Percentiles rank a stretch among this genome's conserved stretches.
phyloP scores from a whole-genome alignment of 1,284 basidiomycete species.

The Grifola frondosa region DNA sequence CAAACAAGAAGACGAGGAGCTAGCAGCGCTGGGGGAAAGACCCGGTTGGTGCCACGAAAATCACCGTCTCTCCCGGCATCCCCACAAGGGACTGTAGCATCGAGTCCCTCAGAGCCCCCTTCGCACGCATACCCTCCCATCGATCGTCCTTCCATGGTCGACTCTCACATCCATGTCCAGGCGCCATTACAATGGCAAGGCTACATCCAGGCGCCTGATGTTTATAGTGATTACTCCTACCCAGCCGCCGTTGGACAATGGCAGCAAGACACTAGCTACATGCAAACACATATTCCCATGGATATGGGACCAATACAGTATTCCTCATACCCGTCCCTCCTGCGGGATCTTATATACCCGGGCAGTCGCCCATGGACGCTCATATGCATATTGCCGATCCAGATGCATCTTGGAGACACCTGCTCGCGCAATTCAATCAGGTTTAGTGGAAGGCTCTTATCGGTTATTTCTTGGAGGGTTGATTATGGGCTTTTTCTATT shows the following conservation, averaged over 20 bases:
- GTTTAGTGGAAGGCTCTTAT: too few relatives aligned
- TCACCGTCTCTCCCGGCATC: slow-evolving; percentile 49
- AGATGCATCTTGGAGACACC: slow-evolving; percentile 30
- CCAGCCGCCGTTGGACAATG: slow-evolving; percentile 21
- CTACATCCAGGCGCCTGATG: slow-evolving; percentile 10
- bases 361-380: slow-evolving; percentile 20
- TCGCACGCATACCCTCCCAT: slow-evolving; percentile 18
- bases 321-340: slow-evolving; percentile 5
- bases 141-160: background rate
- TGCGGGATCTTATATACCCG: slow-evolving; percentile 11
- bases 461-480: too few relatives aligned
- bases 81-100: slow-evolving; percentile 24
- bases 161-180: background rate
- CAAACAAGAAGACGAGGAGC: slow-evolving; percentile 58
- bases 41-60: slow-evolving; percentile 56
- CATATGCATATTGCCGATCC: slow-evolving; percentile 25
- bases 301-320: slow-evolving; percentile 17
- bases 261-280: slow-evolving; percentile 21
- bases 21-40: slow-evolving; percentile 61
- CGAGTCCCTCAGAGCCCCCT: slow-evolving; percentile 19
- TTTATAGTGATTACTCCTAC: slow-evolving; percentile 18
- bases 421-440: slow-evolving; percentile 29
- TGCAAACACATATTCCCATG: slow-evolving; percentile 15
- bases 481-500: too few relatives aligned
- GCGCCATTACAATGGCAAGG: slow-evolving; percentile 9